Evolutionary conservation across 148 eudicot species (phyloP).

Genomic region (Vaccinium macrocarpon): DNA sequence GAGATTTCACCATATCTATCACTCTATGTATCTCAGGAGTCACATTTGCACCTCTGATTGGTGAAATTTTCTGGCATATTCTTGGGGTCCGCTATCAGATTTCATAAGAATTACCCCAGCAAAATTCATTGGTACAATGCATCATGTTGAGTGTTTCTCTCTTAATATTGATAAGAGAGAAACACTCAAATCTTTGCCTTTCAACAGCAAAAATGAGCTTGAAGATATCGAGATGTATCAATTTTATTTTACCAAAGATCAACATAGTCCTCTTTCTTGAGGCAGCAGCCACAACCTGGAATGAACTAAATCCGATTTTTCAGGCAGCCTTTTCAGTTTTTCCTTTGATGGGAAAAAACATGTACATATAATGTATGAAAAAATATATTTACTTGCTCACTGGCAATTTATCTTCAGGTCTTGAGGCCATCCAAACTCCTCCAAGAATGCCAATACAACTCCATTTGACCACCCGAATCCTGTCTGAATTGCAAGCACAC

Average conservation of each 20-base stretch:
- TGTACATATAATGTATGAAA: not conserved
- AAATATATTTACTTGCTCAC: conserved; percentile 19
- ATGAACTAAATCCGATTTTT: not conserved
- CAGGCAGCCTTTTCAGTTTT: not conserved
- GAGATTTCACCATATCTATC: too few species aligned
- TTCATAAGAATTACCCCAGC: too few species aligned
- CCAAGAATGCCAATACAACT: conserved; percentile 78
- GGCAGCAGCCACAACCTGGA: not conserved
- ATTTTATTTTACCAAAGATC: not conserved
- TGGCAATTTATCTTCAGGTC: conserved; percentile 49
- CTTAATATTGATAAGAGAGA: not conserved
- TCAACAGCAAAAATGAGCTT: not conserved
- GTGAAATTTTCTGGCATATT: too few species aligned
- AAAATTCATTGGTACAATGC: too few species aligned
- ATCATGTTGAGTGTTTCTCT: too few species aligned
- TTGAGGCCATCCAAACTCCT: conserved; percentile 89
- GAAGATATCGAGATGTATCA: not conserved
- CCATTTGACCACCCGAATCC: conserved; percentile 97
- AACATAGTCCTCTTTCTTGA: not conserved
- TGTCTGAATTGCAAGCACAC: conserved; percentile 39
- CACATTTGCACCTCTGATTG: too few species aligned
- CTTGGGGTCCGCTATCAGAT: too few species aligned
- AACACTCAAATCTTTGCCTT: not conserved
- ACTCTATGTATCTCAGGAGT: too few species aligned
- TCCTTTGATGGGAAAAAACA: not conserved